Evolutionary conservation across 345 rosid species (phyloP).

Genomic region (Eucalyptus fibrosa): DNA sequence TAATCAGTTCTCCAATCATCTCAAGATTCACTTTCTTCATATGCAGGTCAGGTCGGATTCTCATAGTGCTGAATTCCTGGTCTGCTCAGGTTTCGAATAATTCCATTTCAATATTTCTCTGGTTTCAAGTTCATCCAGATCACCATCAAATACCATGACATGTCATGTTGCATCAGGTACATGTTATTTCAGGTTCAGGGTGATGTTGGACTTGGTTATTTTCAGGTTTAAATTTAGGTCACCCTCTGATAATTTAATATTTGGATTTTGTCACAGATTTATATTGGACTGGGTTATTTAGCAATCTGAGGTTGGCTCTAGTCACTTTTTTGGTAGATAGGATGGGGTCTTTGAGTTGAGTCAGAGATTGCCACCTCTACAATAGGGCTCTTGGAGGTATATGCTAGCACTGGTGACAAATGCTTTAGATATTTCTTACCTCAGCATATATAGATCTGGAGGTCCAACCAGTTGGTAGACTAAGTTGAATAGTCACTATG

Average conservation of each 20-base stretch:
- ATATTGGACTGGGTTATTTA: not conserved
- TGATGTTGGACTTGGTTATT: not conserved
- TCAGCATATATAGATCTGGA: not conserved
- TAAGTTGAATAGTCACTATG: not conserved
- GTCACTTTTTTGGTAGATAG: not conserved
- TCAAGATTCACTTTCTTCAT: not conserved
- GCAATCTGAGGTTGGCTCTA: not conserved
- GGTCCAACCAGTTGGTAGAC: not conserved
- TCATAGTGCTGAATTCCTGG: not conserved
- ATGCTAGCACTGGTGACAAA: not conserved
- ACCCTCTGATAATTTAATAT: not conserved
- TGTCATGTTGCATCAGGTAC: not conserved
- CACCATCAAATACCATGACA: not conserved
- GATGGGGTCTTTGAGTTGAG: not conserved
- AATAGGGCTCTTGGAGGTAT: not conserved
- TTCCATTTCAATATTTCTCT: not conserved
- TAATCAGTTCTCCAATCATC: not conserved
- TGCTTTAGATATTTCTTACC: not conserved
- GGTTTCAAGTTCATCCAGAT: not conserved
- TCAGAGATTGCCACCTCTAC: not conserved
- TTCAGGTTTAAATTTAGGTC: not conserved
- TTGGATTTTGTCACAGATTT: not conserved
- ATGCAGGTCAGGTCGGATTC: not conserved
- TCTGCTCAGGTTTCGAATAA: not conserved
- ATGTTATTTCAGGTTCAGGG: not conserved